Percentiles rank a stretch among this genome's conserved stretches.
phyloP scores from a whole-genome alignment of 2,329 filamentous ascomycete species.

The Xylaria polymorpha region DNA sequence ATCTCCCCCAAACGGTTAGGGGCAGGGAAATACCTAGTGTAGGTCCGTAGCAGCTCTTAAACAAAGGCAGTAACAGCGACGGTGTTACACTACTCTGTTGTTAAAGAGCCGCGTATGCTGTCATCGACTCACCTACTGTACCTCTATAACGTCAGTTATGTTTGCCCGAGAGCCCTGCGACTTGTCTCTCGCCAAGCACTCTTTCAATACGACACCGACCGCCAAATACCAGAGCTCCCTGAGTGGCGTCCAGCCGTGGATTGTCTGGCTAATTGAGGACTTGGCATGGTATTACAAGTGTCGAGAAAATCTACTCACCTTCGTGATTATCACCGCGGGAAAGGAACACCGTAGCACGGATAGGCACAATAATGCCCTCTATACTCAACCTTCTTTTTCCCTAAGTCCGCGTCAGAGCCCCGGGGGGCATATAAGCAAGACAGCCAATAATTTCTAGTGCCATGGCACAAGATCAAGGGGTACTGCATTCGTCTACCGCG shows the following conservation, averaged over 20 bases:
- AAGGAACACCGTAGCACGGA: neutral
- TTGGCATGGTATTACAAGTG: conserved; percentile 21
- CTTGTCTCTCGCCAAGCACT: conserved; percentile 25
- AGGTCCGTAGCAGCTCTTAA: conserved; percentile 9
- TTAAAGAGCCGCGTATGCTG: conserved; percentile 3
- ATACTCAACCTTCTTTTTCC: neutral
- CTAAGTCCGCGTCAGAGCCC: conserved; percentile 10
- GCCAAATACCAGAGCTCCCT: conserved; percentile 8
- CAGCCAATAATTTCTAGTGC: conserved; percentile 25
- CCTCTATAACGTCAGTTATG: neutral
- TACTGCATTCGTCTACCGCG: neutral
- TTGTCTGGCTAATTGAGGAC: conserved; percentile 17
- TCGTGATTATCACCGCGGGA: neutral
- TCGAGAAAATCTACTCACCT: neutral
- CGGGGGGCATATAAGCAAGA: conserved; percentile 2
- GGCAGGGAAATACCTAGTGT: conserved; percentile 1
- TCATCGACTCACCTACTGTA: conserved; percentile 2
- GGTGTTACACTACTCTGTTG: neutral
- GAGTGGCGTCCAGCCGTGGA: conserved; percentile 7
- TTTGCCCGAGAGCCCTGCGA: conserved; percentile 13
- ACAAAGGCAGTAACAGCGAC: neutral
- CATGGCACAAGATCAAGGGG: conserved; percentile 15
- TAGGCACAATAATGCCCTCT: neutral
- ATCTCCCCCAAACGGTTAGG: conserved; percentile 9
- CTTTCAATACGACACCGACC: conserved; percentile 8